Evolutionary conservation across 2,329 filamentous ascomycete species (phyloP), one percentile per base, ranked within the genome.

Genomic region (Knufia fluminis): DNA sequence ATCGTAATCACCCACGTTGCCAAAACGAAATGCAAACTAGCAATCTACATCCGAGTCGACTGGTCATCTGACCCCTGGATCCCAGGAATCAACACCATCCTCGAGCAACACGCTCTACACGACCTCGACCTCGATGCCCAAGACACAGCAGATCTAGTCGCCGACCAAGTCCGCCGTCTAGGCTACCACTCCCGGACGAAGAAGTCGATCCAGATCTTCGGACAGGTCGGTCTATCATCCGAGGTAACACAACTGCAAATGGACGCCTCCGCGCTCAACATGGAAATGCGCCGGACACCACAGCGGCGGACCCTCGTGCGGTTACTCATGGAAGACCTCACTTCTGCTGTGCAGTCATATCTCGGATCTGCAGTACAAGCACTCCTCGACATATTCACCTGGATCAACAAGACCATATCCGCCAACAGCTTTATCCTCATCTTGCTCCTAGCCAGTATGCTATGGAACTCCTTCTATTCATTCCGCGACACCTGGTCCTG

Each of bases 1-100:
- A 82, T 95, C 54, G 88, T 96, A 55, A 92, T 98, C 54, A 96
- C 92, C 2, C 88, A 97, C 62, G 77, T 91, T 52, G 82, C 88
- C 46, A 97, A 97, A 68, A 89, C 86, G 10, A 89, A 85, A 65
- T 94, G 88, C 66, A 96, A 92, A 69, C 78, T 98, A 49, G 85
- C 89, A 22, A 79, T 97, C 38, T 94, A 87, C 67, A 86, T 83
- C 47, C 85, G 84, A 60, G 80, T 95, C n/a, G 85, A 88, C 58
- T 97, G 92, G 92, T 76, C 80, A 22, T 84, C 80, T 56, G 72
- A 78, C 48, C 82, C 82, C 9, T 72, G 63, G 43, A 61, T 74
- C 24, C 17, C 40, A 9, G 50, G 48, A 16, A 64, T 73, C 35
- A 67, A 68, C 60, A 62, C 71, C 70, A 56, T 81, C 36, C 75